Conservation (phyloP, 352 stramenopile genomes). For the Phytopythium boreale region DNA sequence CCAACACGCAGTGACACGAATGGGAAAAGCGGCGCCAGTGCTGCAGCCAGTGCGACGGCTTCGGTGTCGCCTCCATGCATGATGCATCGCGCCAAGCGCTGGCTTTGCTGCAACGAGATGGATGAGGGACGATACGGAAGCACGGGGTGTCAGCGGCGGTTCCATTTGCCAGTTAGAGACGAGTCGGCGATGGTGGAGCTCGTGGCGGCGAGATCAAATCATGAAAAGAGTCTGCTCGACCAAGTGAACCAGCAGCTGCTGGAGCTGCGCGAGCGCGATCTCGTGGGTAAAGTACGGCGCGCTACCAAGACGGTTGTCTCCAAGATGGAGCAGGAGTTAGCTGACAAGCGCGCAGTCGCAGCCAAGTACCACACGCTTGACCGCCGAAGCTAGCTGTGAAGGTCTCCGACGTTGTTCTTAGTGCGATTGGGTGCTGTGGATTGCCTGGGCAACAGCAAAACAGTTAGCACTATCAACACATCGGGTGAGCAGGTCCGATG, state of each 20-base stretch:
- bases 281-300: slow-evolving; percentile 50
- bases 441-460: not conserved
- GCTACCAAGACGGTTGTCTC: slow-evolving; percentile 41
- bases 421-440: not conserved
- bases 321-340: slow-evolving; percentile 52
- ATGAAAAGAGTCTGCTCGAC: slow-evolving; percentile 41
- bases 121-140: slow-evolving; percentile 65
- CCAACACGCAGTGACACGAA: slow-evolving; percentile 20
- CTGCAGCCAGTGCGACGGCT: not conserved
- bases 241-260: slow-evolving; percentile 61
- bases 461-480: not conserved
- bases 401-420: not conserved
- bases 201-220: slow-evolving; percentile 32
- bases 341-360: slow-evolving; percentile 34
- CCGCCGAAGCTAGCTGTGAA: slow-evolving; percentile 10
- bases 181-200: slow-evolving; percentile 42
- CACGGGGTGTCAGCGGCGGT: slow-evolving; percentile 51
- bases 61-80: slow-evolving; percentile 43
- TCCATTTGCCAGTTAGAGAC: slow-evolving; percentile 50
- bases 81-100: slow-evolving; percentile 66
- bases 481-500: no score
- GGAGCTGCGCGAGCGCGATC: slow-evolving; percentile 51
- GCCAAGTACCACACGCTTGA: slow-evolving; percentile 57
- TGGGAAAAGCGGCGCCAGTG: not conserved
- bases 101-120: slow-evolving; percentile 74